Percentiles rank a stretch among this genome's conserved stretches.
Evolutionary conservation across 805 yeast species (phyloP).

Genomic region (Kodamaea hsintzibuensis): DNA sequence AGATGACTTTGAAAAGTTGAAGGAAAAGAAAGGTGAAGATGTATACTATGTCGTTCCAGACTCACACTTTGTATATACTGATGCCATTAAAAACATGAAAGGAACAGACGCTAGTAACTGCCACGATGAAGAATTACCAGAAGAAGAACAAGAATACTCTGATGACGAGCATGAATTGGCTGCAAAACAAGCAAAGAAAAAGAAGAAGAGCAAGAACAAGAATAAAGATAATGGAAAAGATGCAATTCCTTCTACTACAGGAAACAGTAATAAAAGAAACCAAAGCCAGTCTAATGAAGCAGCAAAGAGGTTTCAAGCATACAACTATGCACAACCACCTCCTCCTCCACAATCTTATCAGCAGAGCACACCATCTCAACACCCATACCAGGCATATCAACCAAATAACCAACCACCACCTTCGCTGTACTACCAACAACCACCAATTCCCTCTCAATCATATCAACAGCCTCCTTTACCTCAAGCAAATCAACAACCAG

Average conservation of each 20-base stretch:
- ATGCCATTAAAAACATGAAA: conserved; percentile 62
- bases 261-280: conserved; percentile 6
- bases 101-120: conserved; percentile 96
- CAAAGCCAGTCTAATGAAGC: conserved; percentile 1
- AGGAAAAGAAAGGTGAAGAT: conserved; percentile 50
- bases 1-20: conserved; percentile 50
- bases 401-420: conserved; percentile 10
- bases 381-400: conserved; percentile 8
- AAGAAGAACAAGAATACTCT: conserved; percentile 90
- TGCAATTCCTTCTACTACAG: conserved; percentile 8
- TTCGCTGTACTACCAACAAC: conserved; percentile 7
- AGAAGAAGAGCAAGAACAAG: conserved; percentile 50
- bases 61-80: conserved; percentile 78
- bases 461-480: conserved; percentile 10
- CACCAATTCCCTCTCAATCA: conserved; percentile 9
- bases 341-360: conserved; percentile 7
- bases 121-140: conserved; percentile 91
- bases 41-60: conserved; percentile 80
- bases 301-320: conserved; percentile 21
- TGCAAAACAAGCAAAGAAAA: conserved; percentile 63
- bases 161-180: conserved; percentile 90
- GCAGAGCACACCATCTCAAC: conserved; percentile 1
- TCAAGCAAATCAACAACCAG: conserved; percentile 9
- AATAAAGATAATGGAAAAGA: conserved; percentile 14
- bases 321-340: conserved; percentile 21